These are phyloP conservation scores for Chalciporus piperatus DNA, from an alignment of 768 basidiomycete species.

Conservation along the genomic window DNA sequence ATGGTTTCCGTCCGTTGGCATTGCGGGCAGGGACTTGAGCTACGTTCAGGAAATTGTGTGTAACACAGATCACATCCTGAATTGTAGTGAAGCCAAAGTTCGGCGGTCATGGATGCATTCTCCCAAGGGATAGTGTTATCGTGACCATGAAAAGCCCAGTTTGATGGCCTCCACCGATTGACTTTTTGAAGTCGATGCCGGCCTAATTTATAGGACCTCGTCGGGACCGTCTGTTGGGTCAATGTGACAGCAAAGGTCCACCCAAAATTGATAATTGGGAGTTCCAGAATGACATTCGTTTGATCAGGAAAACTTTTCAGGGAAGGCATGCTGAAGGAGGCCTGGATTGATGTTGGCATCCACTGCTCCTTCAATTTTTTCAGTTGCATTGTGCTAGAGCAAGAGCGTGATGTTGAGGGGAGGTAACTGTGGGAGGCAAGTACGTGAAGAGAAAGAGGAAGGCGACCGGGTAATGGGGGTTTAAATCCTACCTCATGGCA, in stretches of 20 bases:
- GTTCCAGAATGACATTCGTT: neutral
- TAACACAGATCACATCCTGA: no score
- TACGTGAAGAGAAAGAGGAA: no score
- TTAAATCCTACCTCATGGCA: no score
- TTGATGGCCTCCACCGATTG: neutral
- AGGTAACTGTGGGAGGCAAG: no score
- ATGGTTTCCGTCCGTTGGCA: neutral
- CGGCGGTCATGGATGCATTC: neutral
- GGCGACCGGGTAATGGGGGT: no score
- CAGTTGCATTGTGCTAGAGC: neutral
- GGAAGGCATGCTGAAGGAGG: neutral
- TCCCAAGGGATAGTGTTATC: neutral
- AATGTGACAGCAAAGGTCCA: conserved; percentile 18
- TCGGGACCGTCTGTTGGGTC: neutral
- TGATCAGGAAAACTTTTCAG: neutral
- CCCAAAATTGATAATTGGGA: conserved; percentile 11
- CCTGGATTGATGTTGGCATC: conserved; percentile 5
- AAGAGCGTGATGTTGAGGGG: no score
- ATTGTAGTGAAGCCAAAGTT: neutral
- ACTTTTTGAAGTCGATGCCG: no score
- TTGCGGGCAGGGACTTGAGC: neutral
- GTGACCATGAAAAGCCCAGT: neutral
- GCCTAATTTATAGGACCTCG: no score
- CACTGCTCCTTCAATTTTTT: conserved; percentile 12
- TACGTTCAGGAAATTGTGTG: no score